Percentiles rank a stretch among this genome's conserved stretches.
Conservation (phyloP, 2,329 filamentous ascomycete genomes). For the Pyrenophora teres region DNA sequence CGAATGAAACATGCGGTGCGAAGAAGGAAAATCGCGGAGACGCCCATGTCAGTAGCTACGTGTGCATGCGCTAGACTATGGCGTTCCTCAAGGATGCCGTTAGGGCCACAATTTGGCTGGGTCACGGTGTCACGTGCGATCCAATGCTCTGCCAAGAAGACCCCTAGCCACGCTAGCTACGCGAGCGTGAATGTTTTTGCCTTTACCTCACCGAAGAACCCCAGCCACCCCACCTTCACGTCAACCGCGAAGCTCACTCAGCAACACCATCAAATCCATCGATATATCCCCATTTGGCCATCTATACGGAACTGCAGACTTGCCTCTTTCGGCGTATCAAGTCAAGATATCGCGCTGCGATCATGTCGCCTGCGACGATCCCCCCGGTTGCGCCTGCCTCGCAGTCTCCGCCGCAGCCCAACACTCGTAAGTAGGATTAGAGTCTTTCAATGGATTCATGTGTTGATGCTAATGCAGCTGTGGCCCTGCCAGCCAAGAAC, state of each 20-base stretch:
- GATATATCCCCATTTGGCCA: constrained; percentile 4
- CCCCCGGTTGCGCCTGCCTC: constrained; percentile 26
- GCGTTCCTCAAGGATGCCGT: constrained; percentile 11
- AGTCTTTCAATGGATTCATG: not conserved
- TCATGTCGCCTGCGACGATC: constrained; percentile 45
- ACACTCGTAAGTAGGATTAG: constrained; percentile 16
- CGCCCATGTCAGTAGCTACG: not conserved
- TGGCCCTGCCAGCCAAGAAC: constrained; percentile 21
- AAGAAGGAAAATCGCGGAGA: not conserved
- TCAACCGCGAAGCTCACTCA: constrained; percentile 18
- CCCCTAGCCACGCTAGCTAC: constrained; percentile 39
- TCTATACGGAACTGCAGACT: not conserved
- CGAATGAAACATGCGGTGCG: not conserved
- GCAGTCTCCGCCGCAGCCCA: constrained; percentile 24
- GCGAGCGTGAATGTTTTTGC: constrained; percentile 49
- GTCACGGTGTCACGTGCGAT: constrained; percentile 33
- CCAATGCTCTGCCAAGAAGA: constrained; percentile 35
- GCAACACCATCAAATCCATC: constrained; percentile 37
- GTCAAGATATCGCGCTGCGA: constrained; percentile 30
- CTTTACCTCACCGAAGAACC: constrained; percentile 32
- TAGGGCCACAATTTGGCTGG: constrained; percentile 7
- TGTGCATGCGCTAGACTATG: constrained; percentile 8
- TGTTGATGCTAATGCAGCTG: constrained; percentile 10
- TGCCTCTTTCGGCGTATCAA: constrained; percentile 28
- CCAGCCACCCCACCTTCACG: constrained; percentile 29